Conservation (phyloP, 768 basidiomycete species). For the Leccinum uliginosum region DNA sequence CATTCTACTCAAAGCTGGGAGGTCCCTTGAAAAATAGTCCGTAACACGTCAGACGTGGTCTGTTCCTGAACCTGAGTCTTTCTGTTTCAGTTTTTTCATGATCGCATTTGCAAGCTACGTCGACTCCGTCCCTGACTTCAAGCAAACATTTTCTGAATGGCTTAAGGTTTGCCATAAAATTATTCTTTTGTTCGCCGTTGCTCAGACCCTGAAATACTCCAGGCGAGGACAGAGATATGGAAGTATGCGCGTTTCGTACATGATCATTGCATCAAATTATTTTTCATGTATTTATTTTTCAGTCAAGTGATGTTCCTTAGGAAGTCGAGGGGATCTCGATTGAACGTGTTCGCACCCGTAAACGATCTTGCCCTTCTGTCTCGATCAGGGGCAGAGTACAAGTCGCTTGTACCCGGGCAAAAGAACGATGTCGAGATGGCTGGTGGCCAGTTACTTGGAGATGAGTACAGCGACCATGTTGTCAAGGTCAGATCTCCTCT, state of each 20-base stretch:
- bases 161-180: constrained; percentile 50
- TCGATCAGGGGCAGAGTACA: constrained; percentile 55
- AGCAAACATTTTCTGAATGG: constrained; percentile 81
- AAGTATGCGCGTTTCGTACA: constrained; percentile 52
- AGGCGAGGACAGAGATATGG: constrained; percentile 87
- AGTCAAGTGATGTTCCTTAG: constrained; percentile 88
- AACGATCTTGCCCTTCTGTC: constrained; percentile 83
- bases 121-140: constrained; percentile 57
- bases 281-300: not conserved
- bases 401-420: constrained; percentile 59
- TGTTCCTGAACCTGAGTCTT: not conserved
- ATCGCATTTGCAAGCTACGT: constrained; percentile 92
- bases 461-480: constrained; percentile 94
- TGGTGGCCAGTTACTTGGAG: constrained; percentile 85
- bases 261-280: not conserved
- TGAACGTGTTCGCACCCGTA: constrained; percentile 90
- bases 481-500: constrained; percentile 56
- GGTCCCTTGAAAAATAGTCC: constrained; percentile 88
- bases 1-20: constrained; percentile 61
- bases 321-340: constrained; percentile 71
- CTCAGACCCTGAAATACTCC: not conserved
- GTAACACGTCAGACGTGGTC: constrained; percentile 21
- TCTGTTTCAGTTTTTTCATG: constrained; percentile 74
- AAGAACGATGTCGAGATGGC: constrained; percentile 70
- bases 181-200: not conserved